These are phyloP conservation scores for Grosmannia huntii DNA, from an alignment of 2,329 filamentous ascomycete species.

Conservation along the genomic window DNA sequence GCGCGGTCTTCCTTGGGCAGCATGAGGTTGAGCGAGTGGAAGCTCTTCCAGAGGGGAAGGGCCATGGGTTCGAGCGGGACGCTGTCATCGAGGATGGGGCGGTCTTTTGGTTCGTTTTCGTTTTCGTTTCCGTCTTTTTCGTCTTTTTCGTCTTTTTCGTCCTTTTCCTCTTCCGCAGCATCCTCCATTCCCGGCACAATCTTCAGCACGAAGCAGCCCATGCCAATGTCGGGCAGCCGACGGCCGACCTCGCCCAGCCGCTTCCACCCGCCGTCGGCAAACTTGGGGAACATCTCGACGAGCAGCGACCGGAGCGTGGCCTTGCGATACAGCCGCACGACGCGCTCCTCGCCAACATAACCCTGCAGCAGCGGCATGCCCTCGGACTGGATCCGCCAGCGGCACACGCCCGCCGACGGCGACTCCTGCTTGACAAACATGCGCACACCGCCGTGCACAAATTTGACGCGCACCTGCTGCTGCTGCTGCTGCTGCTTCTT, in stretches of 20 bases:
- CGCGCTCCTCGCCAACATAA: constrained; percentile 69
- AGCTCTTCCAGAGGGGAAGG: constrained; percentile 85
- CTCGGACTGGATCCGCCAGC: constrained; percentile 92
- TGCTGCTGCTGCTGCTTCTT: constrained; percentile 4
- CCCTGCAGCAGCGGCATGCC: constrained; percentile 83
- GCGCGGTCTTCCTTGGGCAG: constrained; percentile 91
- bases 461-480: constrained; percentile 49
- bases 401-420: constrained; percentile 72
- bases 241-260: constrained; percentile 80
- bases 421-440: constrained; percentile 99
- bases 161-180: background rate
- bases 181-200: constrained; percentile 45
- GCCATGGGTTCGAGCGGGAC: constrained; percentile 58
- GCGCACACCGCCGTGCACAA: constrained; percentile 92
- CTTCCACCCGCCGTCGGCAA: constrained; percentile 61
- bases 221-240: constrained; percentile 62
- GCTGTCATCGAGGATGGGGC: background rate
- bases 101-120: too few relatives aligned
- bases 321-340: constrained; percentile 63
- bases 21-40: constrained; percentile 91
- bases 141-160: constrained; percentile 17
- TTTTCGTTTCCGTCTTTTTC: background rate
- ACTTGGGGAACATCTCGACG: constrained; percentile 92
- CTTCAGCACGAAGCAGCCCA: constrained; percentile 85
- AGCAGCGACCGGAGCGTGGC: constrained; percentile 72